These are phyloP conservation scores for Acorus calamus DNA, from an alignment of 106 monocot genomes.

Conservation along the genomic window DNA sequence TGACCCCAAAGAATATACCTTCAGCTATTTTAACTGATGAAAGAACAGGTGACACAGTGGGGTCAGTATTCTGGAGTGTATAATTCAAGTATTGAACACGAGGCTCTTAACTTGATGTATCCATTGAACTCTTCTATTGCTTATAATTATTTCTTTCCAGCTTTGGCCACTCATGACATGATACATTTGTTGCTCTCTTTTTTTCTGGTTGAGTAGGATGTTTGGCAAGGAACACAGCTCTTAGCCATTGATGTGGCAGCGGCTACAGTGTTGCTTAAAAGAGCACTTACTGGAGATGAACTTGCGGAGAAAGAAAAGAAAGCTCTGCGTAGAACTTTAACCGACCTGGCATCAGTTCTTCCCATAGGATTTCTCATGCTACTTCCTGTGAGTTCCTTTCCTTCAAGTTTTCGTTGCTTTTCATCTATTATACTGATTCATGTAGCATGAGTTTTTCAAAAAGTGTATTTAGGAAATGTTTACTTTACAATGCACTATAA, in stretches of 20 bases:
- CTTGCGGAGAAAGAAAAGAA: slow-evolving; percentile 90
- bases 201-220: slow-evolving; percentile 39
- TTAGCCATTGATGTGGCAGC: slow-evolving; percentile 84
- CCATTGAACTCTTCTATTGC: background rate
- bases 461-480: no score
- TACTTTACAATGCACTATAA: no score
- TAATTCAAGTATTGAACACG: no score
- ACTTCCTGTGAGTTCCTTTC: slow-evolving; percentile 65
- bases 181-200: background rate
- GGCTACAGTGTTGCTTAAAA: slow-evolving; percentile 58
- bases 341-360: slow-evolving; percentile 90
- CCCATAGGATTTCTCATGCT: slow-evolving; percentile 99
- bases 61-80: no score
- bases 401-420: background rate
- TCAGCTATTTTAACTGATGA: no score
- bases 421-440: background rate
- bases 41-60: no score
- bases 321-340: slow-evolving; percentile 80
- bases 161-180: background rate
- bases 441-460: no score
- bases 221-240: slow-evolving; percentile 96
- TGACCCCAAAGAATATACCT: no score
- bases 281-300: slow-evolving; percentile 82
- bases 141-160: background rate
- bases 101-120: background rate